phyloP scores from a whole-genome alignment of 1,139 yeast species.

The Saccharomyces hybrid region DNA sequence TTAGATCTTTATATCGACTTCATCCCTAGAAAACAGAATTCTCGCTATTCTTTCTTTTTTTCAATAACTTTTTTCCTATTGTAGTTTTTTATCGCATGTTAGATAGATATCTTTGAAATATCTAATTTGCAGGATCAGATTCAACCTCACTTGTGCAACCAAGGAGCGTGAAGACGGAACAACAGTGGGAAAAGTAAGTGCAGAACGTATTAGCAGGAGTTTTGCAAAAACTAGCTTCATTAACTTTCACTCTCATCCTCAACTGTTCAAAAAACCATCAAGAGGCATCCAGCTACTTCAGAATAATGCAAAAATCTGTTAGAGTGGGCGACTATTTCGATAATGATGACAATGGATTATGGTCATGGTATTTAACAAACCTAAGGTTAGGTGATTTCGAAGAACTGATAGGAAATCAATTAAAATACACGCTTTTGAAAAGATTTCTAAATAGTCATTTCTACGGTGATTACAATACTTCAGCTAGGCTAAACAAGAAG shows the following conservation, averaged over 20 bases:
- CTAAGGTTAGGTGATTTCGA: slow-evolving; percentile 31
- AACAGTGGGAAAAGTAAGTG: not conserved
- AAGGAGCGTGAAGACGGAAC: not conserved
- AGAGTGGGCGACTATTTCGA: slow-evolving; percentile 28
- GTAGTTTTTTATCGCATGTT: not conserved
- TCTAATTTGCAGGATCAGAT: not conserved
- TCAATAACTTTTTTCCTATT: not conserved
- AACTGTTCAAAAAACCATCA: not conserved
- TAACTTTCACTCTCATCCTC: not conserved
- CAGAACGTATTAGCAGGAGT: not conserved
- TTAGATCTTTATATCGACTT: not conserved
- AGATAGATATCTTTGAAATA: not conserved
- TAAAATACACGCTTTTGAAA: slow-evolving; percentile 24
- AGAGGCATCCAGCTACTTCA: not conserved
- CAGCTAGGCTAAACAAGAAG: slow-evolving; percentile 12
- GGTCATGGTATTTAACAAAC: slow-evolving; percentile 32
- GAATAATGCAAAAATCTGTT: slow-evolving; percentile 21
- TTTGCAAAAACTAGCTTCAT: not conserved
- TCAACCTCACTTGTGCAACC: not conserved
- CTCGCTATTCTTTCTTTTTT: not conserved
- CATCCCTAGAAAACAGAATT: not conserved
- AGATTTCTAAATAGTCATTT: slow-evolving; percentile 13
- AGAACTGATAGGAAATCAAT: slow-evolving; percentile 24
- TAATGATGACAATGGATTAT: slow-evolving; percentile 30
- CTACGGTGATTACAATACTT: slow-evolving; percentile 4